phyloP scores from a whole-genome alignment of 208 protist species.

The Porcisia hertigi region DNA sequence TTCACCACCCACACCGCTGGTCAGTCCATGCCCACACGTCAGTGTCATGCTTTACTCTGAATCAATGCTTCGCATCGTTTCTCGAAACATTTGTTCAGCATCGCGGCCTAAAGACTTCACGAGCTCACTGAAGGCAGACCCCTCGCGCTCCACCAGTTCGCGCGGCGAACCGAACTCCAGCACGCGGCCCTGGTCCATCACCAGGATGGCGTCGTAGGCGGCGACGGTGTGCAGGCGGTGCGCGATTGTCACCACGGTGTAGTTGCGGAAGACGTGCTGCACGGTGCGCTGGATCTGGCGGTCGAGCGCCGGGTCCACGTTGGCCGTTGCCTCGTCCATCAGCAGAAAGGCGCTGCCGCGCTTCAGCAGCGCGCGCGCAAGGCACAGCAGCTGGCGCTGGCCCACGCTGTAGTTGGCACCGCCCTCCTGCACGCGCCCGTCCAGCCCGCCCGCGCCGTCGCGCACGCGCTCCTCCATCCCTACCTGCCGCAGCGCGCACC shows the following conservation, averaged over 20 bases:
- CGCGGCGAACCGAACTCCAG: slow-evolving; percentile 14
- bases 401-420: slow-evolving; percentile 72
- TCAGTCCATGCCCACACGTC: neutral
- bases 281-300: slow-evolving; percentile 60
- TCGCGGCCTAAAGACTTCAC: slow-evolving; percentile 18
- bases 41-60: neutral
- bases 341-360: slow-evolving; percentile 61
- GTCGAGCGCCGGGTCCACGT: slow-evolving; percentile 66
- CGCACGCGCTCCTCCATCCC: slow-evolving; percentile 43
- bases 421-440: slow-evolving; percentile 58
- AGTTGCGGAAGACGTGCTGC: slow-evolving; percentile 37
- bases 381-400: slow-evolving; percentile 76
- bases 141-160: slow-evolving; percentile 26
- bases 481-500: slow-evolving; percentile 50
- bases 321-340: slow-evolving; percentile 78
- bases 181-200: slow-evolving; percentile 52
- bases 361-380: slow-evolving; percentile 72
- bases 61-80: neutral
- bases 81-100: neutral
- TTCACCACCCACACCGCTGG: neutral
- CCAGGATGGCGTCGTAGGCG: slow-evolving; percentile 59
- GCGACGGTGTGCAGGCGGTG: slow-evolving; percentile 76
- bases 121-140: slow-evolving; percentile 38
- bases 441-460: slow-evolving; percentile 30
- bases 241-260: slow-evolving; percentile 74